Evolutionary conservation across 345 rosid genomes (phyloP).

Genomic region (Salix brachista): DNA sequence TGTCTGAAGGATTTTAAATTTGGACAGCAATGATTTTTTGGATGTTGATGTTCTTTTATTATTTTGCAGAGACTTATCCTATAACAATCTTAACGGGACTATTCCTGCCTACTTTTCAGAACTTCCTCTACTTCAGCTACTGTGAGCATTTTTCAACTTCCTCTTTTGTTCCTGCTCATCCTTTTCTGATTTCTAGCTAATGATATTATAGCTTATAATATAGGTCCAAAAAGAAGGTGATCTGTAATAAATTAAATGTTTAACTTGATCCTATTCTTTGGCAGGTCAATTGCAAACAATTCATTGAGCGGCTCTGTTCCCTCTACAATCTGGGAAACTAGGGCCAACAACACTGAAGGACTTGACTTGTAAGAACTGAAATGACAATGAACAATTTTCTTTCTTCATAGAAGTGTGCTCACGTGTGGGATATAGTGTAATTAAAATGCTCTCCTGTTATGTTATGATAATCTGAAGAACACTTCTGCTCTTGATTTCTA

Average conservation of each 20-base stretch:
- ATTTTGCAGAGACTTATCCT: conserved; percentile 61
- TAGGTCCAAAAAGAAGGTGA: neutral
- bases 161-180: conserved; percentile 10
- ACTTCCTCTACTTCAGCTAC: conserved; percentile 60
- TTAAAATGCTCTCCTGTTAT: neutral
- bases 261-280: conserved; percentile 22
- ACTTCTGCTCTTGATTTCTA: neutral
- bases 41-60: conserved; percentile 3
- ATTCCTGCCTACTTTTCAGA: conserved; percentile 63
- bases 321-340: conserved; percentile 68
- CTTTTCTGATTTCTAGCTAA: neutral
- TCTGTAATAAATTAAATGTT: neutral
- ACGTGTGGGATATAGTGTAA: neutral
- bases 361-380: conserved; percentile 58
- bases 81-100: conserved; percentile 64
- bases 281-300: conserved; percentile 85
- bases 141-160: conserved; percentile 45
- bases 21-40: conserved; percentile 7
- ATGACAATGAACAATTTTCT: neutral
- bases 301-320: conserved; percentile 61
- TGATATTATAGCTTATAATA: neutral
- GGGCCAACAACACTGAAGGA: conserved; percentile 45
- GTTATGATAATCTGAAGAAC: neutral
- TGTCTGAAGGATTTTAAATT: conserved; percentile 6
- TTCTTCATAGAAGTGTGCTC: neutral